phyloP scores from a whole-genome alignment of 257 asterid genomes.

The Nicotiana noctiflora region DNA sequence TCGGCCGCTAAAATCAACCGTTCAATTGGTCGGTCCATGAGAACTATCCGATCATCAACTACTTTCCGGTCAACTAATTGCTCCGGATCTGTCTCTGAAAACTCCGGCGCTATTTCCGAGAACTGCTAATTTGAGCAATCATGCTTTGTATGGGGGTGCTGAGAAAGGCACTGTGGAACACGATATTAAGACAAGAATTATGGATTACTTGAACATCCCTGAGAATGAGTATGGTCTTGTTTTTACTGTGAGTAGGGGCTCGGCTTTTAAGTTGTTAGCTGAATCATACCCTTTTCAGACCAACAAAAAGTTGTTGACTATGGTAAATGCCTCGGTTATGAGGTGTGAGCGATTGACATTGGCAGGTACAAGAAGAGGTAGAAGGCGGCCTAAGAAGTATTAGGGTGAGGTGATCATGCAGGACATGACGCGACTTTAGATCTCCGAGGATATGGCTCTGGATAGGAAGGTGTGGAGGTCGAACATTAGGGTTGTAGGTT shows the following conservation, averaged over 20 bases:
- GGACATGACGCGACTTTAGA: too few relatives aligned
- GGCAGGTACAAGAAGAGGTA: too few relatives aligned
- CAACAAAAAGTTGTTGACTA: constrained; percentile 83
- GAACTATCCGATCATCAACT: constrained; percentile 55
- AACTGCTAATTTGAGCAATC: constrained; percentile 93
- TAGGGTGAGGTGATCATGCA: too few relatives aligned
- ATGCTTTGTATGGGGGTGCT: constrained; percentile 95
- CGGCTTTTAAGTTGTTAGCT: constrained; percentile 86
- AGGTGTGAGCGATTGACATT: too few relatives aligned
- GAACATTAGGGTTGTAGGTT: too few relatives aligned
- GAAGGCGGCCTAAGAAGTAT: too few relatives aligned
- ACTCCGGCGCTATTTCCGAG: constrained; percentile 32
- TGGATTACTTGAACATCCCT: constrained; percentile 96
- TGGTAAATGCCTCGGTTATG: constrained; percentile 22
- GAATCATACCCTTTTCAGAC: constrained; percentile 96
- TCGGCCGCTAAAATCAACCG: constrained; percentile 45
- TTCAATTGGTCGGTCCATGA: constrained; percentile 52
- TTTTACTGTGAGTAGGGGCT: constrained; percentile 96
- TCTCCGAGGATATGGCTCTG: too few relatives aligned
- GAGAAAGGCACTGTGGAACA: constrained; percentile 77
- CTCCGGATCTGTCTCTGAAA: constrained; percentile 20
- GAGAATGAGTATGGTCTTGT: constrained; percentile 95
- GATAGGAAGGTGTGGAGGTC: too few relatives aligned
- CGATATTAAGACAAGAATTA: constrained; percentile 74
- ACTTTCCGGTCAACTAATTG: constrained; percentile 30